These are phyloP conservation scores for Oryza glumipatula DNA, from an alignment of 176 grass and related monocot species.

Conservation along the genomic window DNA sequence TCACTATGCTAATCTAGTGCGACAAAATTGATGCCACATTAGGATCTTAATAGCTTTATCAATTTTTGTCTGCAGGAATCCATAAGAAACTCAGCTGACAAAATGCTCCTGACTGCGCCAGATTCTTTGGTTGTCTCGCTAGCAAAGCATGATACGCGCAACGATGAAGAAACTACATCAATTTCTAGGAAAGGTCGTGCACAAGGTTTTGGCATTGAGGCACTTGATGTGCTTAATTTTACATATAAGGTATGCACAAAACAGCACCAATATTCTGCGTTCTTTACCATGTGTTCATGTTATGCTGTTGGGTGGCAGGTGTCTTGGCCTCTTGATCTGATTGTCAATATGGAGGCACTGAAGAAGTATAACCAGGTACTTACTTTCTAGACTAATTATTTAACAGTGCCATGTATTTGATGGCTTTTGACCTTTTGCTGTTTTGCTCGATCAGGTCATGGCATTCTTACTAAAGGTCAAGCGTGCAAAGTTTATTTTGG, in stretches of 20 bases:
- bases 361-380: slow-evolving; percentile 95
- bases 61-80: slow-evolving; percentile 66
- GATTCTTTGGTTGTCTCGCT: slow-evolving; percentile 86
- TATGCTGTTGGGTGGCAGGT: slow-evolving; percentile 62
- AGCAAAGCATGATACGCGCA: slow-evolving; percentile 45
- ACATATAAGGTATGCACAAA: slow-evolving; percentile 78
- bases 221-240: slow-evolving; percentile 86
- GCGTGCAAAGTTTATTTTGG: slow-evolving; percentile 89
- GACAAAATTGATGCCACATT: slow-evolving; percentile 22
- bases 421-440: slow-evolving; percentile 2
- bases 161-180: slow-evolving; percentile 54
- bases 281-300: slow-evolving; percentile 31
- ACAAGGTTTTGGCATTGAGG: slow-evolving; percentile 87
- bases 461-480: slow-evolving; percentile 97
- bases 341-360: slow-evolving; percentile 78
- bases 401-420: slow-evolving; percentile 6
- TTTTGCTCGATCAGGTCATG: slow-evolving; percentile 72
- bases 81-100: slow-evolving; percentile 92
- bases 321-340: slow-evolving; percentile 96
- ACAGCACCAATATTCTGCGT: slow-evolving; percentile 22
- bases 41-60: slow-evolving; percentile 32
- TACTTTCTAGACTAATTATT: background rate
- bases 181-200: slow-evolving; percentile 57
- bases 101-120: slow-evolving; percentile 70
- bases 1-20: background rate